Evolutionary conservation across 805 yeast species (phyloP), one percentile per base, ranked within the genome.

Genomic region (Yamadazyma sp.): DNA sequence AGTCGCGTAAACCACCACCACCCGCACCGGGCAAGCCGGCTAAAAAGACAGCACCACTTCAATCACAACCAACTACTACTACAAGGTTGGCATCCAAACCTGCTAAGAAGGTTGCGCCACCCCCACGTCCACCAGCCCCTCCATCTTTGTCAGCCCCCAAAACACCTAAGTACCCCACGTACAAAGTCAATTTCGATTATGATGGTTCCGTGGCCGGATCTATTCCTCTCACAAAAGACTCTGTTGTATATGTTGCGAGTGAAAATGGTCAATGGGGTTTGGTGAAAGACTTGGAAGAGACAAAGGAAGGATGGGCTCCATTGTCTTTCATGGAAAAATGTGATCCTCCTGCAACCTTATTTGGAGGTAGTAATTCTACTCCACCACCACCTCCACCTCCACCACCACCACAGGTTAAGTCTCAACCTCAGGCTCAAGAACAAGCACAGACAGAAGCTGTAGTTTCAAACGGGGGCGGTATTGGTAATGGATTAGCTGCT

Each of bases 251-350:
- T 44, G 78, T 93, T 22, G 65, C 80, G 3, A 82, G 76, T 53
- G 79, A 83, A 46, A 80, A 82, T 31, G 90, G 86, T 45, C 96
- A 96, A 12, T 93, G 99, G 99, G 91, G 95, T 51, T 71, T 93
- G 41, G 97, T 89, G 7, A 84, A 84, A 57, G 71, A 78, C 22
- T 58, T 82, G 44, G 90, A 84, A 53, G 93, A 85, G 27, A 55
- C 82, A 1, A 75, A 69, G 40, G 93, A 89, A 58, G 99, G 99
- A 4, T 93, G 99, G 99, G 91, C 93, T 9, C 99, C 99, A 10
- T 83, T 93, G 15, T 85, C 90, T n/a, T 93, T 90, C 57, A 78
- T 91, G 53, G 79, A 70, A 14, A 78, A 77, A 43, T 75, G 76
- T 46, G 75, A 61, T 3, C 72, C 76, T 9, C 78, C 82, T 24